Base-by-base conservation (phyloP, 495 filamentous ascomycete species). In the Ascobolus immersus region DNA sequence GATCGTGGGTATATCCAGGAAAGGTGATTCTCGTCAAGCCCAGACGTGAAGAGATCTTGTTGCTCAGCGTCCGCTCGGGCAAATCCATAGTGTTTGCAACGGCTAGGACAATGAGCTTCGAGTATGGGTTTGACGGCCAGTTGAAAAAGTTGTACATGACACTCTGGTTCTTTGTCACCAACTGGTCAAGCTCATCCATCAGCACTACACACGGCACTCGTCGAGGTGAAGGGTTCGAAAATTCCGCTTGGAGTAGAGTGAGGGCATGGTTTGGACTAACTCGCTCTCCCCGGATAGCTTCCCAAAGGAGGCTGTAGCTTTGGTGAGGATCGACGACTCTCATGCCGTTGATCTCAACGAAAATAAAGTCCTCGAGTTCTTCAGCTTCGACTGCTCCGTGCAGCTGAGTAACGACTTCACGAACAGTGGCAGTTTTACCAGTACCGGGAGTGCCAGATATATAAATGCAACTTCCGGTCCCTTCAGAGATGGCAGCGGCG, bases 61-160 rank as follows among this genome's bases (percentile, higher is more conserved):
- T 99, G 54, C 75, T 82, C 11, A 99, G 61, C 0, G 89, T 99
- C 46, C 89, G 67, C 54, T 99, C 89, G 0, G 89, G 89, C 14
- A 99, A 57, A 53, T 99, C 89, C 89, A 99, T 99, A 14, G 89
- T 99, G 52, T 99, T 99, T 21, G 89, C 89, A 7, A 99, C 89
- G 5, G 89, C 89, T 1, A 99, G 64, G 9, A 99, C 89, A 48
- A 94, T 92, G 21, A 99, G 62, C 28, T 80, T 65, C 19, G 77
- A 86, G 49, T 99, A 79, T 21, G 76, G 68, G 13, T 92, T 64
- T 13, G 72, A 71, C n/a, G 89, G 89, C 89, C 89, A 99, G 47
- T 99, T 99, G 67, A 99, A 99, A 54, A 99, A 99, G 49, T 99
- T 99, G 57, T 99, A 99, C 89, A 99, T 99, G 48, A 99, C 89